These are phyloP conservation scores for Hypoxylon rubiginosum DNA, from an alignment of 2,329 filamentous ascomycete species.

Conservation along the genomic window DNA sequence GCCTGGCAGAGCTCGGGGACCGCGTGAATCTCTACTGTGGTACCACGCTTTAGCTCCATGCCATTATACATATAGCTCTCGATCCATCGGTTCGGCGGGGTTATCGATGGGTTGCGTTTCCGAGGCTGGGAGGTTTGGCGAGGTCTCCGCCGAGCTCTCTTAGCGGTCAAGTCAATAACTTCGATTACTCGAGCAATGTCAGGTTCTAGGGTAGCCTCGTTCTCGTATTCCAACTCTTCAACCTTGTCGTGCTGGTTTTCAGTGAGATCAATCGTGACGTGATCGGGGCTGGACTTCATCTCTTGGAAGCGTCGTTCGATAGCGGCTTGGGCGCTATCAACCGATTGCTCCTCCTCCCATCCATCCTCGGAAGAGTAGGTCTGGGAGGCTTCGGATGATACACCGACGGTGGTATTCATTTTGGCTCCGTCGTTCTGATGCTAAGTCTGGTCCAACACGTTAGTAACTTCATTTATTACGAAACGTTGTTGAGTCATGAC, in stretches of 20 bases:
- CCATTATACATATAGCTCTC: slow-evolving; percentile 32
- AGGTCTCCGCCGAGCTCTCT: slow-evolving; percentile 6
- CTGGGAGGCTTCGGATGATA: not conserved
- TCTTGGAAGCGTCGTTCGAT: slow-evolving; percentile 39
- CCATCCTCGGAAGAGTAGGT: not conserved
- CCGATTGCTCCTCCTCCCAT: slow-evolving; percentile 35
- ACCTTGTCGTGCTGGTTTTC: slow-evolving; percentile 10
- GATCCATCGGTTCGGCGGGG: not conserved
- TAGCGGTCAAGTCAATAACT: slow-evolving; percentile 47
- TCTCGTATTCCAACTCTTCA: slow-evolving; percentile 19
- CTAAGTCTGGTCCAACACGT: not conserved
- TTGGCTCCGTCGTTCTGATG: not conserved
- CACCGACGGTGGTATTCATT: slow-evolving; percentile 6
- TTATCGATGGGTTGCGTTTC: slow-evolving; percentile 34
- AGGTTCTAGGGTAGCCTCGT: slow-evolving; percentile 22
- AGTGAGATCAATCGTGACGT: slow-evolving; percentile 11
- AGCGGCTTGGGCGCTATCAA: slow-evolving; percentile 26
- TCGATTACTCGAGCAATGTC: slow-evolving; percentile 43
- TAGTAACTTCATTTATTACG: not conserved
- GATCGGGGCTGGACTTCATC: slow-evolving; percentile 13
- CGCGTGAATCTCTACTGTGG: slow-evolving; percentile 41
- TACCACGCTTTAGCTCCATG: slow-evolving; percentile 35
- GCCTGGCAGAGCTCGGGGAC: slow-evolving; percentile 30
- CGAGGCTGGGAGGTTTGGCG: not conserved
- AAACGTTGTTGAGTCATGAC: not conserved